Conservation (phyloP, 352 stramenopile species). For the Thraustochytrium striatum region DNA sequence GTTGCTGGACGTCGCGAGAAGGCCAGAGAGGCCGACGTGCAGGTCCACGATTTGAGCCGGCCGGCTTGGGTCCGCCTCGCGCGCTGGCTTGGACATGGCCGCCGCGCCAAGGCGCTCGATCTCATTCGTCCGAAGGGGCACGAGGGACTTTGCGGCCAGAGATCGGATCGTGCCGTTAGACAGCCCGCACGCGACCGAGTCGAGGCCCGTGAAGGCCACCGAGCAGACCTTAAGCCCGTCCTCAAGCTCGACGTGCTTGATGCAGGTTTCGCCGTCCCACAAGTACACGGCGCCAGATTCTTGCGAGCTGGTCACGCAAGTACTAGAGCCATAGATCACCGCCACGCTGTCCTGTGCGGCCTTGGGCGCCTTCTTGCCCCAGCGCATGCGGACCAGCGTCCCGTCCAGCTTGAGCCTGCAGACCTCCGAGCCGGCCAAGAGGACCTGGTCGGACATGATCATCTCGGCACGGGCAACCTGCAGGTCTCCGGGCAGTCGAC, state of each 20-base stretch:
- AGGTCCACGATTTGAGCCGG: background rate
- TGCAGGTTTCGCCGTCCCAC: slow-evolving; percentile 7
- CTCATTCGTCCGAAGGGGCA: too few relatives aligned
- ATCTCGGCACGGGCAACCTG: background rate
- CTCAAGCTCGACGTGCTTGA: background rate
- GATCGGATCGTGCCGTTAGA: background rate
- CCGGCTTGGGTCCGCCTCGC: background rate
- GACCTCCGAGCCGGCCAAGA: slow-evolving; percentile 1
- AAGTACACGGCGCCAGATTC: background rate
- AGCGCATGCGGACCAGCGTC: background rate
- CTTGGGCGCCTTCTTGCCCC: slow-evolving; percentile 32
- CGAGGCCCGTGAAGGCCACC: background rate
- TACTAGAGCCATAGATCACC: background rate
- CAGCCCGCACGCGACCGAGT: background rate
- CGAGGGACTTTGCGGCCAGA: background rate
- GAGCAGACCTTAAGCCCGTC: background rate
- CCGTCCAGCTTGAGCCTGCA: background rate
- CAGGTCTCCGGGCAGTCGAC: background rate
- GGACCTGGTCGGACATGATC: background rate
- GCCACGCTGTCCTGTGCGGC: background rate
- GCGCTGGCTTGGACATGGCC: background rate
- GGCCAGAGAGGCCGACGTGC: background rate
- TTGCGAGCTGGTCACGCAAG: background rate
- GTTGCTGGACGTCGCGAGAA: background rate
- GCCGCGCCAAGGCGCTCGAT: too few relatives aligned